A percentile compares a stretch with the other conserved stretches of the same genome.
Conservation (phyloP, 2,329 filamentous ascomycete species). For the Fusarium transvaalense region DNA sequence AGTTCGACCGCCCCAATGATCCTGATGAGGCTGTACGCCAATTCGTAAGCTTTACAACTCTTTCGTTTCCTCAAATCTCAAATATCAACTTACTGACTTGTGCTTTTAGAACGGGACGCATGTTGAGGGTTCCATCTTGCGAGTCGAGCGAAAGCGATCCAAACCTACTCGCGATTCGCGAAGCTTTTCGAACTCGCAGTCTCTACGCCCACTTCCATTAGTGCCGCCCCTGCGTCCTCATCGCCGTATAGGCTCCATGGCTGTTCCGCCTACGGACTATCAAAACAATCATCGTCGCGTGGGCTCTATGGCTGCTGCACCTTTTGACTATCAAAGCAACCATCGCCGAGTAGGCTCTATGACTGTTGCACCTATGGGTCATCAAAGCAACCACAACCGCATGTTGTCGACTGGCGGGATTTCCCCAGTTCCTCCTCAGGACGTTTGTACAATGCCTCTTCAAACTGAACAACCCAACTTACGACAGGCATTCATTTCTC, state of each 20-base stretch:
- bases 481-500: not conserved
- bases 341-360: slow-evolving; percentile 13
- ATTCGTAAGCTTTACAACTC: slow-evolving; percentile 52
- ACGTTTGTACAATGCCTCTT: not conserved
- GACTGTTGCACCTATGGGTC: not conserved
- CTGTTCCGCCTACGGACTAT: not conserved
- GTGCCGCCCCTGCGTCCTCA: slow-evolving; percentile 17
- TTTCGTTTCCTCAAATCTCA: not conserved
- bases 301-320: not conserved
- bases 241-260: slow-evolving; percentile 13
- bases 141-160: slow-evolving; percentile 56
- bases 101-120: slow-evolving; percentile 50
- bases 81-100: slow-evolving; percentile 1
- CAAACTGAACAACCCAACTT: not conserved
- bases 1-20: slow-evolving; percentile 55
- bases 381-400: not conserved
- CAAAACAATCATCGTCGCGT: not conserved
- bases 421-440: not conserved
- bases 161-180: slow-evolving; percentile 23
- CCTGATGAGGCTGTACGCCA: slow-evolving; percentile 54
- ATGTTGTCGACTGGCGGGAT: not conserved
- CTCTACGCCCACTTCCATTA: not conserved
- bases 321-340: not conserved
- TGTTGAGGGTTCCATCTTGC: slow-evolving; percentile 51
- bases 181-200: not conserved